These are phyloP conservation scores for Coemansia reversa DNA, from an alignment of 192 early-diverging fungal genomes.

Conservation along the genomic window DNA sequence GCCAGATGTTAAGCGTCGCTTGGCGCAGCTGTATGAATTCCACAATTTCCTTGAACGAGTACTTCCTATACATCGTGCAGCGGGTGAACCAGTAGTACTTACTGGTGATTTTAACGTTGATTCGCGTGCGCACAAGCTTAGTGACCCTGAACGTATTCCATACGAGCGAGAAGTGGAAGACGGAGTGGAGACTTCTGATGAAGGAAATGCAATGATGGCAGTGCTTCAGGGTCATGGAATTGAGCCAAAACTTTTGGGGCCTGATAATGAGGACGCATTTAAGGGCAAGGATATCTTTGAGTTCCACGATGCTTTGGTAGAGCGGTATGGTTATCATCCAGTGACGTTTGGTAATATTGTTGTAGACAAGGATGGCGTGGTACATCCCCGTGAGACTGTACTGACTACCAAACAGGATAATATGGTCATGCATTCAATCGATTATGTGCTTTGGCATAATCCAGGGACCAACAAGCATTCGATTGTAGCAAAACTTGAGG, in stretches of 20 bases:
- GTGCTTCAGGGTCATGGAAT: conserved; percentile 55
- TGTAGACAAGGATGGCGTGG: conserved; percentile 46
- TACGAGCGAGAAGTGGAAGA: conserved; percentile 54
- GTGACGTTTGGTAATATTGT: conserved; percentile 77
- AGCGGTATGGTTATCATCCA: conserved; percentile 65
- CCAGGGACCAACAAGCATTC: conserved; percentile 24
- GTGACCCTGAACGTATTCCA: conserved; percentile 17
- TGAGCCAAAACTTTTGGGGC: conserved; percentile 42
- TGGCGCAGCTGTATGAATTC: conserved; percentile 65
- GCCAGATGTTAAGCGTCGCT: conserved; percentile 52
- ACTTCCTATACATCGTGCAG: conserved; percentile 40
- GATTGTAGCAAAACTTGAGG: conserved; percentile 19
- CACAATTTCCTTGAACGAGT: conserved; percentile 65
- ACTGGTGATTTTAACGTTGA: conserved; percentile 69
- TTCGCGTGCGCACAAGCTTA: conserved; percentile 41
- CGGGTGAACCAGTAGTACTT: conserved; percentile 60
- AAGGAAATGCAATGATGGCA: conserved; percentile 61
- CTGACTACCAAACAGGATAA: conserved; percentile 58
- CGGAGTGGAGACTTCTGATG: conserved; percentile 46
- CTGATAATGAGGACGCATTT: conserved; percentile 44
- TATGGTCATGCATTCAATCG: conserved; percentile 52
- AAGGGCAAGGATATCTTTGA: conserved; percentile 33
- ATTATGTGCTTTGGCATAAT: conserved; percentile 57
- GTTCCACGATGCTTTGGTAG: conserved; percentile 59
- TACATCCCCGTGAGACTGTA: conserved; percentile 61